A percentile compares a stretch with the other conserved stretches of the same genome.
These are phyloP conservation scores for Kwoniella sp. DNA, from an alignment of 768 basidiomycete genomes.

Conservation along the genomic window DNA sequence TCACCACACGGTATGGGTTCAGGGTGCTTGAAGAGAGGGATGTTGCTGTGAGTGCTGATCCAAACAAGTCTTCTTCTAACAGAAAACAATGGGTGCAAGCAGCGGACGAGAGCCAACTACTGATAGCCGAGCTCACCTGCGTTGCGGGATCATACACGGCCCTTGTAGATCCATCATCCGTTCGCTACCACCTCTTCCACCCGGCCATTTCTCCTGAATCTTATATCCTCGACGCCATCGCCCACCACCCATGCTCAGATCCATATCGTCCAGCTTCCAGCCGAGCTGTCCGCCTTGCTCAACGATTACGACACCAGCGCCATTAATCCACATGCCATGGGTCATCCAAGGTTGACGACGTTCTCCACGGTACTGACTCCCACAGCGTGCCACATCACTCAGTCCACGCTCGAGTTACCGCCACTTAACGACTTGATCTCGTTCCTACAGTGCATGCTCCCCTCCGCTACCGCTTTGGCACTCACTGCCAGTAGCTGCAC, in stretches of 20 bases:
- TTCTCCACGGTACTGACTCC: constrained; percentile 12
- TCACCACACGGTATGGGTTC: constrained; percentile 4
- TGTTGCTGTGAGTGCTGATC: constrained; percentile 8
- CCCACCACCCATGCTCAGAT: background rate
- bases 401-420: background rate
- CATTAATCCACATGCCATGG: too few relatives aligned
- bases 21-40: background rate
- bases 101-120: too few relatives aligned
- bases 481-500: background rate
- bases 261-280: constrained; percentile 19
- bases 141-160: too few relatives aligned
- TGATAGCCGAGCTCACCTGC: too few relatives aligned
- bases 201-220: background rate
- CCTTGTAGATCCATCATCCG: background rate
- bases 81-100: too few relatives aligned
- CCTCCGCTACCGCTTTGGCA: constrained; percentile 8
- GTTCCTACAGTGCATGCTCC: constrained; percentile 19
- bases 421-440: constrained; percentile 11
- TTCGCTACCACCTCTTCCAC: background rate
- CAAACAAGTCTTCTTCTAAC: too few relatives aligned
- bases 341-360: background rate
- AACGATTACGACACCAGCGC: background rate
- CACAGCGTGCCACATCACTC: background rate
- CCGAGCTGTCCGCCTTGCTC: constrained; percentile 2
- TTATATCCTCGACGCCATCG: background rate